phyloP scores from a whole-genome alignment of 345 rosid species.

The Ceriops decandra region DNA sequence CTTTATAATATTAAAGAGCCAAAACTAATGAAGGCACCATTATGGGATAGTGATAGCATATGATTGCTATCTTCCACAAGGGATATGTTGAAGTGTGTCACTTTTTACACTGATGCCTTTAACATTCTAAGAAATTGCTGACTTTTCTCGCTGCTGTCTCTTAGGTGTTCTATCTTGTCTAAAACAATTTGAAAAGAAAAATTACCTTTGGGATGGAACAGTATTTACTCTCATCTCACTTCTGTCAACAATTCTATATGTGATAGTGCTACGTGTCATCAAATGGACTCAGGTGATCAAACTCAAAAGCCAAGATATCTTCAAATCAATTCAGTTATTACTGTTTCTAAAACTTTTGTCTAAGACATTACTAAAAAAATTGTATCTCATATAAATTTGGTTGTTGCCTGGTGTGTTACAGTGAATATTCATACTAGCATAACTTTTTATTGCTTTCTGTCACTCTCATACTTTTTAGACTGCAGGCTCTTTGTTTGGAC shows the following conservation, averaged over 20 bases:
- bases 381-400: background rate
- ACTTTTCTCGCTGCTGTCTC: background rate
- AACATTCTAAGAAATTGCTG: background rate
- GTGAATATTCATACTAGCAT: too few species aligned
- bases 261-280: background rate
- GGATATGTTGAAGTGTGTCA: background rate
- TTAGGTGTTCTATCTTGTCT: background rate
- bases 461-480: background rate
- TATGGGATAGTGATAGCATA: background rate
- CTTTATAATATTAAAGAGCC: background rate
- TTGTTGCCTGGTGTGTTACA: too few species aligned
- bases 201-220: background rate
- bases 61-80: background rate
- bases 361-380: background rate
- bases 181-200: background rate
- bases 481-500: slow-evolving; percentile 1
- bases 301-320: background rate
- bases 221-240: background rate
- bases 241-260: background rate
- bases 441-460: too few species aligned
- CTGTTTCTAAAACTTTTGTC: background rate
- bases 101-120: background rate
- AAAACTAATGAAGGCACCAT: background rate
- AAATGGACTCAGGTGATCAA: background rate
- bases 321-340: background rate